Evolutionary conservation across 345 rosid species (phyloP).

Genomic region (Orychophragmus violaceus): DNA sequence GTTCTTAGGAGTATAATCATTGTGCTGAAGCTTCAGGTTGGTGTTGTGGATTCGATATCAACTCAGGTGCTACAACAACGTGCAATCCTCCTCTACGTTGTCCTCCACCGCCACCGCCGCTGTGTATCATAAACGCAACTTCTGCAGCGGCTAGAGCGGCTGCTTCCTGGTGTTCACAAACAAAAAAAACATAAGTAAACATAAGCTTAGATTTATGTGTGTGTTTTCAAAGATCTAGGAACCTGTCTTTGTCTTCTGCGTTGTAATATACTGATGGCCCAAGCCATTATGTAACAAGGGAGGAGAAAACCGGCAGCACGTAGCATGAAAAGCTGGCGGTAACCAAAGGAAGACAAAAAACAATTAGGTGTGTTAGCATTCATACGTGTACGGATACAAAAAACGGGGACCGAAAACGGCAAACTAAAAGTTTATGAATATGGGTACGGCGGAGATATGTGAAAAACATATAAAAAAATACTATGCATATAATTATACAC

Average conservation of each 20-base stretch:
- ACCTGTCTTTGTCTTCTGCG: slow-evolving; percentile 97
- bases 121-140: slow-evolving; percentile 81
- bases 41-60: slow-evolving; percentile 31
- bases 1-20: not conserved
- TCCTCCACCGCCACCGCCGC: slow-evolving; percentile 42
- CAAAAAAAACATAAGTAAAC: not conserved
- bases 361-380: too few species aligned
- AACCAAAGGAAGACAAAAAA: slow-evolving; percentile 2
- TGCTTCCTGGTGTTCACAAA: slow-evolving; percentile 60
- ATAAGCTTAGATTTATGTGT: not conserved
- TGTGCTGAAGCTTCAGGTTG: slow-evolving; percentile 11
- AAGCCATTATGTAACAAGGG: slow-evolving; percentile 98
- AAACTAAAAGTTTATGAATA: too few species aligned
- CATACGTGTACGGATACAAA: too few species aligned
- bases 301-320: slow-evolving; percentile 93
- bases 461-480: too few species aligned
- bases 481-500: too few species aligned
- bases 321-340: slow-evolving; percentile 77
- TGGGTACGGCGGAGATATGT: too few species aligned
- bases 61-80: slow-evolving; percentile 62
- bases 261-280: slow-evolving; percentile 94
- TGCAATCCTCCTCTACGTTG: slow-evolving; percentile 61
- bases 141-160: slow-evolving; percentile 82
- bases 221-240: not conserved
- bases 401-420: too few species aligned